A percentile compares a stretch with the other conserved stretches of the same genome.
phyloP scores from a whole-genome alignment of 225 moss, liverwort and hornwort genomes.

The Bryoerythrophyllum caledonicum region DNA sequence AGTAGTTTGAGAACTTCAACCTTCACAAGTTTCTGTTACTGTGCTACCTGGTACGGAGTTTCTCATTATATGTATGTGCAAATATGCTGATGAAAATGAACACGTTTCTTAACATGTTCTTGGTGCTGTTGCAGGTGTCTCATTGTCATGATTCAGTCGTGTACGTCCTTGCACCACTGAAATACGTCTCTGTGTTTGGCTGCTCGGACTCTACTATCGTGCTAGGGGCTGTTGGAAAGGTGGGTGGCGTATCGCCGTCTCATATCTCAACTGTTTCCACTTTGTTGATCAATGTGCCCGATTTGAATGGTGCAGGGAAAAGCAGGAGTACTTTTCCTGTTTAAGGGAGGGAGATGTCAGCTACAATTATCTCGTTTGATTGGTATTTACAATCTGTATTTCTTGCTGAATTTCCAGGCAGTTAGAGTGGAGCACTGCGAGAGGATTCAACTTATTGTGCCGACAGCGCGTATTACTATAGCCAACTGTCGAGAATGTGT shows the following conservation, averaged over 20 bases:
- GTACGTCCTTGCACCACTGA: conserved; percentile 86
- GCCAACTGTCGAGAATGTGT: conserved; percentile 92
- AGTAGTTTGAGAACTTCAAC: neutral
- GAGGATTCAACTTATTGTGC: conserved; percentile 93
- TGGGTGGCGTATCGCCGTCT: conserved; percentile 18
- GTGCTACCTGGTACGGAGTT: neutral
- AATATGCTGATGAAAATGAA: neutral
- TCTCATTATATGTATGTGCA: neutral
- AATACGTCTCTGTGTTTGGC: conserved; percentile 87
- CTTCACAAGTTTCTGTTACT: neutral
- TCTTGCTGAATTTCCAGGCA: conserved; percentile 46
- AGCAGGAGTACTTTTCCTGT: neutral
- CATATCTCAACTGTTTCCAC: neutral
- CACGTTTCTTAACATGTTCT: neutral
- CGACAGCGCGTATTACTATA: conserved; percentile 86
- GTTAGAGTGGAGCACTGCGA: conserved; percentile 96
- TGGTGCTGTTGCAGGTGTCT: conserved; percentile 59
- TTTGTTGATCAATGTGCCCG: neutral
- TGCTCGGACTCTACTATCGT: conserved; percentile 95
- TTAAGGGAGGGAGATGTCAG: neutral
- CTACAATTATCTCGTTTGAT: neutral
- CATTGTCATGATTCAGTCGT: conserved; percentile 93
- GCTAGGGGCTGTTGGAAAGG: conserved; percentile 95
- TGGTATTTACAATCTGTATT: neutral
- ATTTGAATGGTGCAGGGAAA: neutral